phyloP scores from a whole-genome alignment of 108 stramenopile species.

The Asterionellopsis glacialis region DNA sequence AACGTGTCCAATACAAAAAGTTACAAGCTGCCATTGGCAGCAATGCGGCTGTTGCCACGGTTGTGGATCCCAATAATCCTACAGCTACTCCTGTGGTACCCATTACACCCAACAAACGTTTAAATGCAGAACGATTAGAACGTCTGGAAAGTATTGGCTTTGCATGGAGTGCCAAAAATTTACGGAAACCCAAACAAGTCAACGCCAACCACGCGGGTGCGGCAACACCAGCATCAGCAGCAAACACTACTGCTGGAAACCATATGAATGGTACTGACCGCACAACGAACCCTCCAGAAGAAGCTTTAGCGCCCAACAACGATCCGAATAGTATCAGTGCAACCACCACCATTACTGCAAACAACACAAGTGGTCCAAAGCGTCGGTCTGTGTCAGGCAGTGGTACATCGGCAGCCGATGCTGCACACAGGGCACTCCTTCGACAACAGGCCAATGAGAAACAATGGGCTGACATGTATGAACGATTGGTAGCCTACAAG shows the following conservation, averaged over 20 bases:
- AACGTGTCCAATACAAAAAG: constrained; percentile 45
- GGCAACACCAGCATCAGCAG: neutral
- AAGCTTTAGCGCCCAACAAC: neutral
- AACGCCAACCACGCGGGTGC: neutral
- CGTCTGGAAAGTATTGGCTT: constrained; percentile 50
- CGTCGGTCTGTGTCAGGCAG: neutral
- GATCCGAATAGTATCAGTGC: no score
- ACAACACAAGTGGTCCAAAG: neutral
- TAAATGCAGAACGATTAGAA: constrained; percentile 47
- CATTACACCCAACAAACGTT: constrained; percentile 33
- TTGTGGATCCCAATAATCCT: neutral
- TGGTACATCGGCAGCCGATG: neutral
- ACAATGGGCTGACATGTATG: constrained; percentile 20
- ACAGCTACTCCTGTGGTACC: constrained; percentile 7
- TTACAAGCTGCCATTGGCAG: constrained; percentile 17
- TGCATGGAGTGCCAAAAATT: constrained; percentile 39
- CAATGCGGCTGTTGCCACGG: neutral
- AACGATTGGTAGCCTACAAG: constrained; percentile 4
- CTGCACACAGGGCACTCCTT: neutral
- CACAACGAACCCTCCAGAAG: neutral
- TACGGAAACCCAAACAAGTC: constrained; percentile 15
- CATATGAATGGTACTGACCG: neutral
- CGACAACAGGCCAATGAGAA: constrained; percentile 17
- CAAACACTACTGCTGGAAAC: neutral
- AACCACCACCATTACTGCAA: neutral